Evolutionary conservation across 192 early-diverging fungal genomes (phyloP).

Genomic region (Coemansia asiatica): DNA sequence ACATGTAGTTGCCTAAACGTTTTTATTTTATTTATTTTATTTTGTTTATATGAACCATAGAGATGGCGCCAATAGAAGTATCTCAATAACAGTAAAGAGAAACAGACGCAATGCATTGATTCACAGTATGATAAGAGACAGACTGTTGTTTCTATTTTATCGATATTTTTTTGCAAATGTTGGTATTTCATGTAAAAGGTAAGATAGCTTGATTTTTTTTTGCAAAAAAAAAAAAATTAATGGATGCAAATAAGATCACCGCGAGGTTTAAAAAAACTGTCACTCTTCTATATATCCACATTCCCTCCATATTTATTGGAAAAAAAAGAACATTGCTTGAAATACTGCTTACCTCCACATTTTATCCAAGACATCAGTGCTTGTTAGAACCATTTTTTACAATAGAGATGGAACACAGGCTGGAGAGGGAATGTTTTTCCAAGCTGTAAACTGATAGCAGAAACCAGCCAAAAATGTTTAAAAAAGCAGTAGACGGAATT

Average conservation of each 20-base stretch:
- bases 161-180: neutral
- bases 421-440: slow-evolving; percentile 8
- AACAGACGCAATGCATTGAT: slow-evolving; percentile 1
- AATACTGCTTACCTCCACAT: neutral
- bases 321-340: neutral
- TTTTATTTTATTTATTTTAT: too few species aligned
- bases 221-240: neutral
- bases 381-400: neutral
- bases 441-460: neutral
- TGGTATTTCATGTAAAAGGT: too few species aligned
- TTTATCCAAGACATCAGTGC: neutral
- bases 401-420: neutral
- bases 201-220: slow-evolving; percentile 10
- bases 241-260: neutral
- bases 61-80: neutral
- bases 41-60: neutral
- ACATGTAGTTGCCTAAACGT: too few species aligned
- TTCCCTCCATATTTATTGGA: neutral
- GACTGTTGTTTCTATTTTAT: neutral
- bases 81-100: neutral
- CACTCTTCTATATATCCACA: neutral
- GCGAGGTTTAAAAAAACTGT: neutral
- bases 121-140: neutral
- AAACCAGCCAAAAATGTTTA: neutral
- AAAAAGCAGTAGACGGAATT: neutral